phyloP scores from a whole-genome alignment of 345 rosid genomes.

The Aquilaria malaccensis region DNA sequence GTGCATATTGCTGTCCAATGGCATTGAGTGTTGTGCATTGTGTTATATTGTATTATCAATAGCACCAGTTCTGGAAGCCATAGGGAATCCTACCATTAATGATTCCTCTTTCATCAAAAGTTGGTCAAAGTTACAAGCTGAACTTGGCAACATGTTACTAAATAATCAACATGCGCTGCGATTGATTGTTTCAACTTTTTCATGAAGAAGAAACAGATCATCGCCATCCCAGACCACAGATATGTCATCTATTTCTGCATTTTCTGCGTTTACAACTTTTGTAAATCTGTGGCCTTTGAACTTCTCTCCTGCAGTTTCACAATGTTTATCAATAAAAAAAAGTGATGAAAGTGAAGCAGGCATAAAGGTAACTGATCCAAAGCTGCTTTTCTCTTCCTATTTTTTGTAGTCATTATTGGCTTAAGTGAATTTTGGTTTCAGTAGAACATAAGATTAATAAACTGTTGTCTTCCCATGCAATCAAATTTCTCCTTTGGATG shows the following conservation, averaged over 20 bases:
- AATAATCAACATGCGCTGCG: conserved; percentile 16
- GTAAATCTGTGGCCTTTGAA: conserved; percentile 53
- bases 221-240: conserved; percentile 88
- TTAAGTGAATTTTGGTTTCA: neutral
- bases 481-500: conserved; percentile 22
- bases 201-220: conserved; percentile 64
- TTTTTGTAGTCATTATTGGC: conserved; percentile 11
- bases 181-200: conserved; percentile 24
- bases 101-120: no score
- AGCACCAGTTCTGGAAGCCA: no score
- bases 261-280: conserved; percentile 49
- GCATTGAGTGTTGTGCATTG: no score
- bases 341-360: conserved; percentile 17
- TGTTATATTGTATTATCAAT: no score
- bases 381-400: conserved; percentile 2
- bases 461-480: conserved; percentile 8
- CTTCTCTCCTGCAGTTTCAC: conserved; percentile 73
- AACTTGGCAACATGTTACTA: no score
- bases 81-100: no score
- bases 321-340: conserved; percentile 30
- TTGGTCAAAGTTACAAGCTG: no score
- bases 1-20: no score
- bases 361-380: conserved; percentile 6
- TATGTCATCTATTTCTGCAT: conserved; percentile 75
- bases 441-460: neutral